phyloP scores from a whole-genome alignment of 192 early-diverging fungal genomes.

The Coemansia nantahalensis region DNA sequence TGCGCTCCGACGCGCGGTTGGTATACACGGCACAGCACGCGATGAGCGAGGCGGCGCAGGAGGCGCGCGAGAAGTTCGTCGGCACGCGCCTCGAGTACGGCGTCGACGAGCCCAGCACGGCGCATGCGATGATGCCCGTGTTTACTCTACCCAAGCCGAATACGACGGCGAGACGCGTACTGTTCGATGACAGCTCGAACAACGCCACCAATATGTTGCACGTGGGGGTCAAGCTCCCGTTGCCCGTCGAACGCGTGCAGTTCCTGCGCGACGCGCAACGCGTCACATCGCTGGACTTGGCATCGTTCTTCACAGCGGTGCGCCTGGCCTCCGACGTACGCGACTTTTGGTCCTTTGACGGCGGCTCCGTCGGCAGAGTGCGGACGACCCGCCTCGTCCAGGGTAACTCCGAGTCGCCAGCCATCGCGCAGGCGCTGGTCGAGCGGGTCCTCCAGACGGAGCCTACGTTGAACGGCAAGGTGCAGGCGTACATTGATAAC shows the following conservation, averaged over 20 bases:
- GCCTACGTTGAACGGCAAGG: neutral
- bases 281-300: neutral
- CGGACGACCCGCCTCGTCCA: conserved; percentile 15
- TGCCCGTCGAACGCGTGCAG: neutral
- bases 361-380: neutral
- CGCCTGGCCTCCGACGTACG: neutral
- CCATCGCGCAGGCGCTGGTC: conserved; percentile 14
- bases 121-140: conserved; percentile 6
- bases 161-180: conserved; percentile 5
- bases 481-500: conserved; percentile 37
- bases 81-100: conserved; percentile 2
- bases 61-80: neutral
- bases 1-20: neutral
- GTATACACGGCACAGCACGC: conserved; percentile 8
- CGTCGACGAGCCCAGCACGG: conserved; percentile 12
- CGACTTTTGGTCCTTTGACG: conserved; percentile 13
- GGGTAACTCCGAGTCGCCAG: conserved; percentile 17
- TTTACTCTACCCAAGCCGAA: conserved; percentile 16
- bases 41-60: conserved; percentile 1
- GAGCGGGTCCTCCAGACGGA: neutral
- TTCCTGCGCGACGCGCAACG: conserved; percentile 4
- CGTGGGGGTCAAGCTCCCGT: conserved; percentile 9
- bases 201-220: conserved; percentile 17
- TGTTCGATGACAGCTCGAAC: conserved; percentile 17
- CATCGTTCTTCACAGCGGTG: conserved; percentile 1